A percentile compares a stretch with the other conserved stretches of the same genome.
phyloP scores from a whole-genome alignment of 345 rosid genomes.

The Erysimum cheiranthoides region DNA sequence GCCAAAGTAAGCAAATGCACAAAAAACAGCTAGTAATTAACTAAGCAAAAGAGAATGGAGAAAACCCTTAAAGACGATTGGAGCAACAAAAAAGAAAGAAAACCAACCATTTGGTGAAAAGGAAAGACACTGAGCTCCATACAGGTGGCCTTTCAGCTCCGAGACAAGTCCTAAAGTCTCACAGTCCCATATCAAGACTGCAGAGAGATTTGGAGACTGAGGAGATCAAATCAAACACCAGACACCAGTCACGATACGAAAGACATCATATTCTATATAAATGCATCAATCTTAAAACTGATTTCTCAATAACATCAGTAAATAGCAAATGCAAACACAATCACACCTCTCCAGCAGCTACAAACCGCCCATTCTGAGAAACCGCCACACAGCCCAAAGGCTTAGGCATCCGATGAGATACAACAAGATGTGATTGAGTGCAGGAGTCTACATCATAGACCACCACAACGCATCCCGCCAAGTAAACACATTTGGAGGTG shows the following conservation, averaged over 20 bases:
- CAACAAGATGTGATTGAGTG: constrained; percentile 68
- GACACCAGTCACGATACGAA: constrained; percentile 10
- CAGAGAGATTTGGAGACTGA: constrained; percentile 77
- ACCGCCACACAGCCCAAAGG: constrained; percentile 69
- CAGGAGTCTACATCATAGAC: constrained; percentile 58
- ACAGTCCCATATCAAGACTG: constrained; percentile 80
- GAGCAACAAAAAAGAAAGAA: neutral
- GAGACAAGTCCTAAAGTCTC: constrained; percentile 54
- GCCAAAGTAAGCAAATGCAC: neutral
- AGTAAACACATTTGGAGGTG: constrained; percentile 58
- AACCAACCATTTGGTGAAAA: constrained; percentile 83
- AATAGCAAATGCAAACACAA: neutral
- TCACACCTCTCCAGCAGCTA: constrained; percentile 81
- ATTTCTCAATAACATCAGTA: neutral
- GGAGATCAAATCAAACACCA: constrained; percentile 44
- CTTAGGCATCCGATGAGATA: constrained; percentile 67
- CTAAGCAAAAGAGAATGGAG: neutral
- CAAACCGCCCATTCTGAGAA: constrained; percentile 64
- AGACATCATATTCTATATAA: neutral
- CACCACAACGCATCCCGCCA: constrained; percentile 85
- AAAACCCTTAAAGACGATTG: neutral
- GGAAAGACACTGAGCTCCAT: constrained; percentile 76
- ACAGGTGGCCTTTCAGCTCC: constrained; percentile 78
- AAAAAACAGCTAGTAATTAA: neutral
- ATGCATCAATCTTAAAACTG: neutral